Conservation (phyloP, 495 filamentous ascomycete genomes). For the Parmelia sp. region DNA sequence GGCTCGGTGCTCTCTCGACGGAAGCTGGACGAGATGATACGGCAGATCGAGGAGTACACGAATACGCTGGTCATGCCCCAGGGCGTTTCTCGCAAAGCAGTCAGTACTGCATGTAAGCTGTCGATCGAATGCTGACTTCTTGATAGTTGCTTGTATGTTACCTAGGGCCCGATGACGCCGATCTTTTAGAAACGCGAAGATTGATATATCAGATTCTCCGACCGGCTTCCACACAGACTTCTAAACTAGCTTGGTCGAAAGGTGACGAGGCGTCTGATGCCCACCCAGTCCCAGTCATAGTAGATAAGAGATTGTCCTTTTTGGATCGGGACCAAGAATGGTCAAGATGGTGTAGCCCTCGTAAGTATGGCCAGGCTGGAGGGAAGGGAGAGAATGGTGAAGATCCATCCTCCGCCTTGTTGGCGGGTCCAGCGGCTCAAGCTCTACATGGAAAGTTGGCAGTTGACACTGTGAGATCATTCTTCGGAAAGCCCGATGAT, state of each 20-base stretch:
- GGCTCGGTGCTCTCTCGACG: too few species aligned
- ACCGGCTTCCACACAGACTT: background rate
- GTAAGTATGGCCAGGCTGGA: background rate
- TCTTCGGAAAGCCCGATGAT: conserved; percentile 6
- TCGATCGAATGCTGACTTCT: background rate
- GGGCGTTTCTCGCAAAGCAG: background rate
- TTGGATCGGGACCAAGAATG: conserved; percentile 10
- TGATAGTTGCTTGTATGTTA: conserved; percentile 16
- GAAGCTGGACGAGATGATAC: conserved; percentile 7
- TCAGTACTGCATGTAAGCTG: background rate
- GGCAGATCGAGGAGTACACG: conserved; percentile 18
- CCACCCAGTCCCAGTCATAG: conserved; percentile 7
- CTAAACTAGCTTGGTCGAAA: background rate
- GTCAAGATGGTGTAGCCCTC: conserved; percentile 12
- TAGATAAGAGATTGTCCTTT: conserved; percentile 13
- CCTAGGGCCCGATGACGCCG: conserved; percentile 18
- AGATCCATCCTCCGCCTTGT: background rate
- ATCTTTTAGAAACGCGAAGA: conserved; percentile 18
- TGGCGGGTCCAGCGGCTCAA: background rate
- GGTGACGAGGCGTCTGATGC: background rate
- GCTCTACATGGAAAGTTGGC: background rate
- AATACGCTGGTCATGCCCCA: conserved; percentile 14
- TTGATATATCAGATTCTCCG: conserved; percentile 14
- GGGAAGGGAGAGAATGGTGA: background rate
- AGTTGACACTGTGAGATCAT: background rate